Evolutionary conservation across 2,329 filamentous ascomycete species (phyloP), one percentile per base, ranked within the genome.

Genomic region (Chaetomium sp.): DNA sequence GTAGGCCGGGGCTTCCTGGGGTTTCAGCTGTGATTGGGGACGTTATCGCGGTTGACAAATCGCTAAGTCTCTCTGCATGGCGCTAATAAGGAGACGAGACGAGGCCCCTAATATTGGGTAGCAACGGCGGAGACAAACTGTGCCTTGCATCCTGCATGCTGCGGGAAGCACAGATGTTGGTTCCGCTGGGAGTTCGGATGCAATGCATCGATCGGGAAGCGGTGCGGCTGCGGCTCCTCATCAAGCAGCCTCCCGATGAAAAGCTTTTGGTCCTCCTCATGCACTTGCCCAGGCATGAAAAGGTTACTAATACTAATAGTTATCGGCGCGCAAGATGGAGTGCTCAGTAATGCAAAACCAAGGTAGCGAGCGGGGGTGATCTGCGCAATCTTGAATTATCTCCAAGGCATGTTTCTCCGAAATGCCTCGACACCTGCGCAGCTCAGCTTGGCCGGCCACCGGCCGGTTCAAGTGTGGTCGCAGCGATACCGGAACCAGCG

Each of bases 61-160:
- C 42, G 42, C 47, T 34, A 8, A 41, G 33, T 11, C 34, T 6
- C 14, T 45, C 5, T 46, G 40, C 35, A 46, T 40, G 53, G 33
- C 45, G 45, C 45, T 49, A 49, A 54, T 37, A 37, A 9, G 4
- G 10, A 44, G 36, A 6, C 11, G 44, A 48, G 37, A 40, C 12
- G 37, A 19, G 10, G 19, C 11, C 19, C 7, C 14, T 19, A 44
- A 49, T 9, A 10, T 54, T 54, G 53, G 47, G 47, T 51, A 40
- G 53, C 53, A 51, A 50, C 34, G 42, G 27, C 46, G n/a, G 14
- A 27, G 32, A 12, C 12, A 11, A 43, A 37, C 2, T n/a, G 54
- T 40, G 49, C 54, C 54, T 56, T 56, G 54, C 54, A 47, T 56
- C 19, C 37, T 52, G 54, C 49, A 56, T 56, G 49, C 38, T 43